Conservation (phyloP, 495 filamentous ascomycete species). For the Podospora conica region DNA sequence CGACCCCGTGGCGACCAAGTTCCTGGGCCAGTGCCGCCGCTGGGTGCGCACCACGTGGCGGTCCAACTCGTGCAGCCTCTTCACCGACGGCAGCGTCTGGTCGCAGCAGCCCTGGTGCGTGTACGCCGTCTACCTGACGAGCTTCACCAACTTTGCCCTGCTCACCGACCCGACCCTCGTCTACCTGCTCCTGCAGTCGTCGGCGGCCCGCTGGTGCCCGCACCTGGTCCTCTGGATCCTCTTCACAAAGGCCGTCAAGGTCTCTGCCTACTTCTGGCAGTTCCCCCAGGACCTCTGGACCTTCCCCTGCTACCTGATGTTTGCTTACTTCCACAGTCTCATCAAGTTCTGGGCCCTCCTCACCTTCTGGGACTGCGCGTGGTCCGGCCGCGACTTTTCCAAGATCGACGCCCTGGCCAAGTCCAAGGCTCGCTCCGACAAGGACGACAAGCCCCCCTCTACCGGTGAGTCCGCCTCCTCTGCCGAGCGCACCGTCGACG, state of each 20-base stretch:
- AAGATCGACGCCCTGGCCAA: neutral
- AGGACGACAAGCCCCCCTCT: neutral
- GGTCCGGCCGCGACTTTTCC: conserved; percentile 24
- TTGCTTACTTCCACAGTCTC: conserved; percentile 55
- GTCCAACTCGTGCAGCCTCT: conserved; percentile 52
- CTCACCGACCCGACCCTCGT: conserved; percentile 48
- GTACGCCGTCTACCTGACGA: conserved; percentile 57
- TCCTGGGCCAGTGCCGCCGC: conserved; percentile 52
- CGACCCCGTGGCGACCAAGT: conserved; percentile 39
- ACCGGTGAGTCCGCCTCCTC: neutral
- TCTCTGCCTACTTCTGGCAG: conserved; percentile 51
- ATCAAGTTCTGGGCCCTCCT: conserved; percentile 59
- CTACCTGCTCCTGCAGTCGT: conserved; percentile 16
- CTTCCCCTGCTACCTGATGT: conserved; percentile 49
- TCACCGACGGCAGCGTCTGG: conserved; percentile 33
- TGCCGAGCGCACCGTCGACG: neutral
- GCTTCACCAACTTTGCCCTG: conserved; percentile 52
- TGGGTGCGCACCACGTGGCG: conserved; percentile 64
- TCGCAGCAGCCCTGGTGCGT: conserved; percentile 52
- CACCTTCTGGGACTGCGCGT: conserved; percentile 39
- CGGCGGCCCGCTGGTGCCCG: neutral
- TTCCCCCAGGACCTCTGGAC: conserved; percentile 52
- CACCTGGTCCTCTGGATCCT: conserved; percentile 34
- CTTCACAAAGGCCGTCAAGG: conserved; percentile 54
- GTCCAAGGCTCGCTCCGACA: no score